Evolutionary conservation across 768 basidiomycete genomes (phyloP).

Genomic region (Lactifluus pinguis): DNA sequence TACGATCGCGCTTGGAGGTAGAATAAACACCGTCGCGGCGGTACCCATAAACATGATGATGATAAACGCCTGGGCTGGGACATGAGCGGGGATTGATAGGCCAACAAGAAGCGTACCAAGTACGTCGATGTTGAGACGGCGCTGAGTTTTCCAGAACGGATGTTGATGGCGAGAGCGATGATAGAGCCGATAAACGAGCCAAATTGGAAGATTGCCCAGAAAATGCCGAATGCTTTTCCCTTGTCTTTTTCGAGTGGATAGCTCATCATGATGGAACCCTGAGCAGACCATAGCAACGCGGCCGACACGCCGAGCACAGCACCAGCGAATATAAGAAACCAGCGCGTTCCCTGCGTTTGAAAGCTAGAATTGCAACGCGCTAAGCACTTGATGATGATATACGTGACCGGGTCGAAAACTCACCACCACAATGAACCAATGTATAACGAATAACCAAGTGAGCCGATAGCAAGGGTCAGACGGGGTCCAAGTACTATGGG

Average conservation of each 20-base stretch:
- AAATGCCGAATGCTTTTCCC: conserved; percentile 41
- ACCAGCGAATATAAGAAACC: conserved; percentile 42
- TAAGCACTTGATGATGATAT: background rate
- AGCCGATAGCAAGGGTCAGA: conserved; percentile 41
- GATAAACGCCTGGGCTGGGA: conserved; percentile 29
- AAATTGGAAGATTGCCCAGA: conserved; percentile 43
- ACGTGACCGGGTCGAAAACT: conserved; percentile 6
- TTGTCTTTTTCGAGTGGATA: conserved; percentile 51
- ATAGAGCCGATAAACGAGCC: conserved; percentile 36
- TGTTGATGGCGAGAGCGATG: conserved; percentile 38
- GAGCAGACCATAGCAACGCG: conserved; percentile 45
- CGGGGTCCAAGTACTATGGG: conserved; percentile 39
- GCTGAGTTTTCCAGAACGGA: conserved; percentile 24
- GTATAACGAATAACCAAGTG: conserved; percentile 44
- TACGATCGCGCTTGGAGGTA: conserved; percentile 30
- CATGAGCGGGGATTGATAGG: background rate
- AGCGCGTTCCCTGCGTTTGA: conserved; percentile 31
- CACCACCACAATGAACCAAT: conserved; percentile 39
- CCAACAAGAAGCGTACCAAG: conserved; percentile 24
- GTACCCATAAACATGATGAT: conserved; percentile 37
- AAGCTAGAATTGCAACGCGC: conserved; percentile 20
- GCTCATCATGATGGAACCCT: conserved; percentile 46
- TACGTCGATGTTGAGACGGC: conserved; percentile 34
- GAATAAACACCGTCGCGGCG: conserved; percentile 29
- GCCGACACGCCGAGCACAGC: conserved; percentile 43